A percentile compares a stretch with the other conserved stretches of the same genome.
These are phyloP conservation scores for Pythium grandisporangium DNA, from an alignment of 352 stramenopile species.

Conservation along the genomic window DNA sequence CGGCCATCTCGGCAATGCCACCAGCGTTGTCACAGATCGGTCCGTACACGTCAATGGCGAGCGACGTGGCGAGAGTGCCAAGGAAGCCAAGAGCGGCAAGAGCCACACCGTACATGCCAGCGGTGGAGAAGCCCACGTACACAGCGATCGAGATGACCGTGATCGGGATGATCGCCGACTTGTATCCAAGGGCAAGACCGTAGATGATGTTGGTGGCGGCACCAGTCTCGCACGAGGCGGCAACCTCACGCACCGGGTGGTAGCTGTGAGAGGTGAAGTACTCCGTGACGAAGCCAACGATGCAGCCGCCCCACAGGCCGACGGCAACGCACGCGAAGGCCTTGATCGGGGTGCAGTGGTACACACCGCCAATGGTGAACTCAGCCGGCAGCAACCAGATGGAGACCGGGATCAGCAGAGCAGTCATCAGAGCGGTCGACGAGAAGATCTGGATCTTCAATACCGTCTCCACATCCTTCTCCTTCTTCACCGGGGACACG, in stretches of 20 bases:
- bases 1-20: slow-evolving; percentile 99
- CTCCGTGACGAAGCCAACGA: slow-evolving; percentile 98
- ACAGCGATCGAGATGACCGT: slow-evolving; percentile 97
- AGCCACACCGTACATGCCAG: slow-evolving; percentile 96
- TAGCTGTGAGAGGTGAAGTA: slow-evolving; percentile 99
- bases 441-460: slow-evolving; percentile 98
- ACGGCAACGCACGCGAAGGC: slow-evolving; percentile 92
- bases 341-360: slow-evolving; percentile 73
- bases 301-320: slow-evolving; percentile 95
- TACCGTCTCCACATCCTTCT: slow-evolving; percentile 94
- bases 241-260: slow-evolving; percentile 93
- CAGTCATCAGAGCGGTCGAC: slow-evolving; percentile 95
- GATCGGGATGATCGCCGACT: slow-evolving; percentile 98
- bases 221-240: slow-evolving; percentile 96
- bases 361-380: slow-evolving; percentile 82
- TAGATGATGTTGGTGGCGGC: slow-evolving; percentile 99
- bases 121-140: slow-evolving; percentile 95
- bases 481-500: slow-evolving; percentile 91
- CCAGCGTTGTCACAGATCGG: slow-evolving; percentile 99
- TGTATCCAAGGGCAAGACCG: slow-evolving; percentile 98
- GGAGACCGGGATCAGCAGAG: slow-evolving; percentile 87
- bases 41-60: slow-evolving; percentile 99
- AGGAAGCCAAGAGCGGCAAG: slow-evolving; percentile 98
- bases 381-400: slow-evolving; percentile 85
- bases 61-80: slow-evolving; percentile 95